Evolutionary conservation across 805 yeast species (phyloP).

Genomic region (Hermanozyma aechmeae): DNA sequence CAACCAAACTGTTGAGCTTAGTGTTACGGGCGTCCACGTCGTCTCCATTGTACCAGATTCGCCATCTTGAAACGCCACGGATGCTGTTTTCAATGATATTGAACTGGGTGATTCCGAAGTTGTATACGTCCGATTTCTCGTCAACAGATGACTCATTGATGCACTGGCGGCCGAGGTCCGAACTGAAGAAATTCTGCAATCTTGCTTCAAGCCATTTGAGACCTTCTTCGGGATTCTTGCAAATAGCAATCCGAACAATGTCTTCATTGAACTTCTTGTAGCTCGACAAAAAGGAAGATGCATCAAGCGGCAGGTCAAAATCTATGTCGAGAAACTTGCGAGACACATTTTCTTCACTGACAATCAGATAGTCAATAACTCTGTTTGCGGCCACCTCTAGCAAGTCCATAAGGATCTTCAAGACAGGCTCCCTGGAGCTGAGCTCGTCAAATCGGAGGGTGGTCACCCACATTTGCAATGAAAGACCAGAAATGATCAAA

Average conservation of each 20-base stretch:
- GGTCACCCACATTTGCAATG: constrained; percentile 91
- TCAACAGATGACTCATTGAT: constrained; percentile 45
- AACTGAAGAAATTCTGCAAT: constrained; percentile 62
- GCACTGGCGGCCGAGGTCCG: constrained; percentile 58
- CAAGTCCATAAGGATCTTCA: constrained; percentile 52
- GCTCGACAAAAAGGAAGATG: constrained; percentile 64
- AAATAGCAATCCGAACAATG: constrained; percentile 77
- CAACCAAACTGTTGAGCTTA: constrained; percentile 46
- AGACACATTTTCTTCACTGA: constrained; percentile 56
- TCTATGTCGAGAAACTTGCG: constrained; percentile 70
- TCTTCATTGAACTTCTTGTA: constrained; percentile 84
- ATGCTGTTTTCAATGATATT: constrained; percentile 82
- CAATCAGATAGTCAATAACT: constrained; percentile 60
- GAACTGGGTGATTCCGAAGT: constrained; percentile 73
- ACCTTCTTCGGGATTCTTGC: constrained; percentile 77
- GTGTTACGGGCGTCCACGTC: constrained; percentile 44
- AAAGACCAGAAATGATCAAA: constrained; percentile 80
- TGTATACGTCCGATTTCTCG: constrained; percentile 56
- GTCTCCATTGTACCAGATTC: constrained; percentile 71
- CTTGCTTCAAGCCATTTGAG: constrained; percentile 73
- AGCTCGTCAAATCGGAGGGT: constrained; percentile 75
- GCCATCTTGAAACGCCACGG: constrained; percentile 92
- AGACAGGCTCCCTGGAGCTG: constrained; percentile 46
- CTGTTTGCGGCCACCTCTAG: constrained; percentile 73
- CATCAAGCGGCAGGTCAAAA: constrained; percentile 80